phyloP scores from a whole-genome alignment of 1,139 yeast species.

The Suhomyces coccinellae region DNA sequence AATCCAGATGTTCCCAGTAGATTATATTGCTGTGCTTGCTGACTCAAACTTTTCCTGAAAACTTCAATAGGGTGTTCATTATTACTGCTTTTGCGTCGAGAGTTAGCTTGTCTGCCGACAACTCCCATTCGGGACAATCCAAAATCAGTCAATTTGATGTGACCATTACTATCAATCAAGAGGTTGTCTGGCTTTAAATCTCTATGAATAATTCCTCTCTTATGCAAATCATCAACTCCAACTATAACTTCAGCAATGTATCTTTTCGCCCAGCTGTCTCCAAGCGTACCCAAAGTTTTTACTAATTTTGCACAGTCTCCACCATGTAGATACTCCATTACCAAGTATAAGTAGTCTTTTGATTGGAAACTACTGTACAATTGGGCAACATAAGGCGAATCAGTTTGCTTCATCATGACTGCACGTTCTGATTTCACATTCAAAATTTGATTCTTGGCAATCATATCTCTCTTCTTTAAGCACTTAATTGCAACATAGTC shows the following conservation, averaged over 20 bases:
- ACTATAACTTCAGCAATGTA: slow-evolving; percentile 89
- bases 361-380: slow-evolving; percentile 88
- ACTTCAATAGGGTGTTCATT: slow-evolving; percentile 48
- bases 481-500: slow-evolving; percentile 96
- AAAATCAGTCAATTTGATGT: slow-evolving; percentile 89
- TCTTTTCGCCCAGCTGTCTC: slow-evolving; percentile 84
- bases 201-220: slow-evolving; percentile 87
- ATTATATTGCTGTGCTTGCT: slow-evolving; percentile 20
- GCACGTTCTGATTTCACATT: slow-evolving; percentile 95
- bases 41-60: slow-evolving; percentile 35
- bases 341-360: slow-evolving; percentile 80
- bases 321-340: slow-evolving; percentile 95
- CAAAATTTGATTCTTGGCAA: slow-evolving; percentile 92
- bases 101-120: slow-evolving; percentile 68
- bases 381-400: slow-evolving; percentile 91
- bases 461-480: slow-evolving; percentile 92
- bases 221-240: slow-evolving; percentile 87
- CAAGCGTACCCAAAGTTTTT: slow-evolving; percentile 75
- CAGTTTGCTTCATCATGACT: slow-evolving; percentile 95
- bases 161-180: slow-evolving; percentile 83
- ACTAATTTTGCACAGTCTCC: slow-evolving; percentile 93
- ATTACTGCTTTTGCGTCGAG: slow-evolving; percentile 46
- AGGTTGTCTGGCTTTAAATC: slow-evolving; percentile 95
- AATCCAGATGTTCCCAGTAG: slow-evolving; percentile 22
- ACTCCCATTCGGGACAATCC: slow-evolving; percentile 91